phyloP scores from a whole-genome alignment of 129 eudicot genomes.

The Pulicaria dysenterica region DNA sequence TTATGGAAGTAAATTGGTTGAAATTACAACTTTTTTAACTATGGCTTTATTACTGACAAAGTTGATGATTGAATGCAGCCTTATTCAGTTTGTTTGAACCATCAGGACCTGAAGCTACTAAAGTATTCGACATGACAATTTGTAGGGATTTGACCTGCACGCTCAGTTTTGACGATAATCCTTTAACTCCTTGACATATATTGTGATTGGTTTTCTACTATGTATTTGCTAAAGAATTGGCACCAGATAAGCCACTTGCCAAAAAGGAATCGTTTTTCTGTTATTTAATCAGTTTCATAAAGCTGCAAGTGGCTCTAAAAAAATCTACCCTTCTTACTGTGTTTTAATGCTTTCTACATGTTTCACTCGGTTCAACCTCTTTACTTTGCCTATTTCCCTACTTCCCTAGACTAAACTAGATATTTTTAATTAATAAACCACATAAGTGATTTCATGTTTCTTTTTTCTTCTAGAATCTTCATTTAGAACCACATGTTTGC shows the following conservation, averaged over 20 bases:
- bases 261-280: constrained; percentile 97
- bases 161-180: constrained; percentile 78
- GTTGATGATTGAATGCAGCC: constrained; percentile 63
- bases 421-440: no score
- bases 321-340: no score
- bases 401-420: no score
- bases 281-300: no score
- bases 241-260: constrained; percentile 91
- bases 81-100: constrained; percentile 73
- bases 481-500: no score
- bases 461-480: no score
- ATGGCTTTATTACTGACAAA: constrained; percentile 20
- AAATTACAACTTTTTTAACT: not conserved
- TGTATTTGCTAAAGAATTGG: constrained; percentile 89
- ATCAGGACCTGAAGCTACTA: constrained; percentile 71
- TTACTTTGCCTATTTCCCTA: no score
- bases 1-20: not conserved
- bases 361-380: no score
- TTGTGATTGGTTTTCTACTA: constrained; percentile 82
- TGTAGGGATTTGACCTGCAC: constrained; percentile 84
- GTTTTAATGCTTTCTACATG: no score
- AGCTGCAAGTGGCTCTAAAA: no score
- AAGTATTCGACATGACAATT: constrained; percentile 96
- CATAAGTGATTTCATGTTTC: no score
- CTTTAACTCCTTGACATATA: constrained; percentile 73